A percentile compares a stretch with the other conserved stretches of the same genome.
These are phyloP conservation scores for Pterula multifida DNA, from an alignment of 1,284 basidiomycete genomes.

Conservation along the genomic window DNA sequence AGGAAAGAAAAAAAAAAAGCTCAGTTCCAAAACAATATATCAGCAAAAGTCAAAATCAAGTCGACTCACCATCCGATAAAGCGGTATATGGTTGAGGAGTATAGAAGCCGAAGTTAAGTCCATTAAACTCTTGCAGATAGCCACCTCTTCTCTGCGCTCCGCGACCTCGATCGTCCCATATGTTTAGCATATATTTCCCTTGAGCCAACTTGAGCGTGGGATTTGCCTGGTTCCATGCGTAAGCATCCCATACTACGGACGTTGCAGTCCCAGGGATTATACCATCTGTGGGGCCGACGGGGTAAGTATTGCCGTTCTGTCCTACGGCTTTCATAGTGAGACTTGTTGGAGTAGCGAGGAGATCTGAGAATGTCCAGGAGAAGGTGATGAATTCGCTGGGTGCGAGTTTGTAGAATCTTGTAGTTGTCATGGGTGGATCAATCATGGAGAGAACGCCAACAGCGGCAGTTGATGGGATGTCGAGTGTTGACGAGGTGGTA, in stretches of 20 bases:
- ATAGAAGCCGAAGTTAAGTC: constrained; percentile 77
- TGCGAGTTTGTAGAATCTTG: constrained; percentile 87
- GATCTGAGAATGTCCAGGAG: constrained; percentile 80
- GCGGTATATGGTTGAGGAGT: constrained; percentile 70
- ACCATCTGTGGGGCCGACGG: constrained; percentile 71
- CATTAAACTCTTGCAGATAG: constrained; percentile 56
- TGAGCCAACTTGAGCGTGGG: constrained; percentile 59
- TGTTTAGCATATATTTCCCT: constrained; percentile 64
- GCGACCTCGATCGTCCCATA: constrained; percentile 72
- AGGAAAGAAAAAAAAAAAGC: not conserved
- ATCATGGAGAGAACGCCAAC: constrained; percentile 64
- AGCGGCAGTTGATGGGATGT: constrained; percentile 42
- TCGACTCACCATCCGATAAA: constrained; percentile 45
- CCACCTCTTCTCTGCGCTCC: constrained; percentile 49
- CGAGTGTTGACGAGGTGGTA: not conserved
- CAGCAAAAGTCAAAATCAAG: constrained; percentile 8
- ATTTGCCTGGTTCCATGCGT: constrained; percentile 58
- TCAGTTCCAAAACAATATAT: constrained; percentile 3
- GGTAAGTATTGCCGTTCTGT: constrained; percentile 80
- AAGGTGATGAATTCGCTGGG: constrained; percentile 67
- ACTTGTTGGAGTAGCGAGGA: constrained; percentile 54
- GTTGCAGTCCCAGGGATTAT: constrained; percentile 62
- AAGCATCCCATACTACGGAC: constrained; percentile 73
- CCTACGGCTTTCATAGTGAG: constrained; percentile 78
- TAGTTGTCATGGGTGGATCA: constrained; percentile 67